A percentile compares a stretch with the other conserved stretches of the same genome.
Evolutionary conservation across 2,329 filamentous ascomycete species (phyloP).

Genomic region (Ophiocordyceps australis): DNA sequence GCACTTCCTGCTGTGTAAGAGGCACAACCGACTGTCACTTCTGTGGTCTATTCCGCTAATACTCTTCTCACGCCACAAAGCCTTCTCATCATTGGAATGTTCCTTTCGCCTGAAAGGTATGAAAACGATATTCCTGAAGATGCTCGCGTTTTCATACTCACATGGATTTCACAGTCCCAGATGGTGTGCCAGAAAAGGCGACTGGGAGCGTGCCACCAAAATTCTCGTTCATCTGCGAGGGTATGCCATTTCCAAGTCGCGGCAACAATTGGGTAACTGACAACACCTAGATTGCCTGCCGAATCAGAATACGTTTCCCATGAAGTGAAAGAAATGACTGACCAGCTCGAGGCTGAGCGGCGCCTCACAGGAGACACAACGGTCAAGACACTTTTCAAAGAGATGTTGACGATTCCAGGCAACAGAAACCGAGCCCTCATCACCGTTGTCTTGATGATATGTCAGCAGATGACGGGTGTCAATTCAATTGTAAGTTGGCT

Average conservation of each 20-base stretch:
- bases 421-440: conserved; percentile 48
- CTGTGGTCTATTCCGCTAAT: neutral
- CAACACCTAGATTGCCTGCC: conserved; percentile 30
- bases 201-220: conserved; percentile 43
- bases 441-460: conserved; percentile 42
- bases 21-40: neutral
- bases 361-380: conserved; percentile 32
- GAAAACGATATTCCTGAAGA: too few relatives aligned
- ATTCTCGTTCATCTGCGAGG: conserved; percentile 33
- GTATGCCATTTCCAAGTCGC: too few relatives aligned
- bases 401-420: conserved; percentile 41
- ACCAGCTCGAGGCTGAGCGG: conserved; percentile 44
- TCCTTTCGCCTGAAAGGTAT: conserved; percentile 34
- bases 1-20: conserved; percentile 38
- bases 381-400: conserved; percentile 39
- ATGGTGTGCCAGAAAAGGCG: conserved; percentile 48
- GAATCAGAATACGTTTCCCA: conserved; percentile 35
- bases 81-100: conserved; percentile 39
- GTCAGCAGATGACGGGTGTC: conserved; percentile 55
- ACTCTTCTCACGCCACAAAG: conserved; percentile 6
- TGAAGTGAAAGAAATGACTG: conserved; percentile 41
- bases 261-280: too few relatives aligned
- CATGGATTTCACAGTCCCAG: conserved; percentile 45
- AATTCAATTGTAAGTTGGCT: conserved; percentile 26
- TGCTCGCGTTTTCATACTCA: too few relatives aligned